Evolutionary conservation across 2,329 filamentous ascomycete genomes (phyloP), one percentile per base, ranked within the genome.

Genomic region (Biscogniauxia marginata): DNA sequence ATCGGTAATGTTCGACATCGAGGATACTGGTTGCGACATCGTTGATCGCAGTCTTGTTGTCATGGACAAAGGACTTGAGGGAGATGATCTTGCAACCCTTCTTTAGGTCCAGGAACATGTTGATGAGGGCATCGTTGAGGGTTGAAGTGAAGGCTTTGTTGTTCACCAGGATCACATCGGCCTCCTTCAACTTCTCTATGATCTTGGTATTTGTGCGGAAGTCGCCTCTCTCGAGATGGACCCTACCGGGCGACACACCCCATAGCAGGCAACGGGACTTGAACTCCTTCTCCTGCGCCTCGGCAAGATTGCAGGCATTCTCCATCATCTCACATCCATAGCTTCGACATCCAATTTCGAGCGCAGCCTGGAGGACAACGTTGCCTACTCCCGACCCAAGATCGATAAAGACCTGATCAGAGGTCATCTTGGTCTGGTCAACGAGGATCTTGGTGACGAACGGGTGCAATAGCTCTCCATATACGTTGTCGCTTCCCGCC

Each of bases 301-400:
- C 85, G 7, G 91, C 95, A 25, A 96, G 83, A 54, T 87, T 86
- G 76, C 89, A 93, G 1, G 93, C 91, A 59, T 95, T 96, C 55
- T 88, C 83, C 91, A 97, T 96, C 81, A 96, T 91, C 73, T 99
- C 95, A 67, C 93, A 96, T 23, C 95, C 95, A 88, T 92, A 97
- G 73, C 89, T 93, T 70, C 96, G 91, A 71, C 92, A 96, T 18
- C 95, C 95, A 52, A 93, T 86, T 72, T 99, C 91, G 19, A 99
- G 82, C 0, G 95, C 95, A 2, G 93, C 92, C 72, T 99, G 95
- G 50, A 99, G 78, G 22, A 95, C 92, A 2, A 98, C 93, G 70
- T 98, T 99, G 49, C 93, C 95, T 16, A 98, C 95, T 24, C 95
- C 95, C 1, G 93, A 98, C 49, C 95, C 95, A 13, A 99, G 82